These are phyloP conservation scores for Lipomyces kockii DNA, from an alignment of 805 yeast genomes.

Conservation along the genomic window DNA sequence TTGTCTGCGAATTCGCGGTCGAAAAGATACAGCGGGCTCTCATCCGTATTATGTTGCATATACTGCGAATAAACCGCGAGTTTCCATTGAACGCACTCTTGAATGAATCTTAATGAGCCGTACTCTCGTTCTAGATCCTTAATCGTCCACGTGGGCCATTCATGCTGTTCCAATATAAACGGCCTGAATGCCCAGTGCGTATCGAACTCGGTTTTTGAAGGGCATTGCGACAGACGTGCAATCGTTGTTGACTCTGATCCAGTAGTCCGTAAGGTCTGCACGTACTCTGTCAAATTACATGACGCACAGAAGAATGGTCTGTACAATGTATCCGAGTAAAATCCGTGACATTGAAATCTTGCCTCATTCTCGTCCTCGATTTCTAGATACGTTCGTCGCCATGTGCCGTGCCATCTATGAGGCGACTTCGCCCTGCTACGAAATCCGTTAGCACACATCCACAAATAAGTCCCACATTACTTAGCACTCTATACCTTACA, in stretches of 20 bases:
- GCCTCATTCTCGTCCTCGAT: conserved; percentile 51
- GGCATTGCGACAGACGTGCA: conserved; percentile 59
- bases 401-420: conserved; percentile 72
- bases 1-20: conserved; percentile 65
- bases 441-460: conserved; percentile 36
- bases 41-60: conserved; percentile 67
- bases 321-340: conserved; percentile 79
- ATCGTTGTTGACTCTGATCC: conserved; percentile 50
- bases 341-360: conserved; percentile 50
- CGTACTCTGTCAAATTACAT: conserved; percentile 56
- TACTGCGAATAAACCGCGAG: conserved; percentile 65
- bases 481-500: conserved; percentile 11
- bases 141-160: conserved; percentile 72
- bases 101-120: conserved; percentile 69
- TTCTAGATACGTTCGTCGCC: conserved; percentile 68
- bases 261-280: conserved; percentile 51
- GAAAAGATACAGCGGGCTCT: conserved; percentile 82
- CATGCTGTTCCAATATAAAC: conserved; percentile 57
- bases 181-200: conserved; percentile 58
- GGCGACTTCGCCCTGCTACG: conserved; percentile 40
- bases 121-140: conserved; percentile 56
- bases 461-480: not conserved
- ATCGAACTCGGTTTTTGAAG: conserved; percentile 53
- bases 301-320: conserved; percentile 84
- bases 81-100: conserved; percentile 85